phyloP scores from a whole-genome alignment of 805 yeast genomes.

The Candida insectalens region DNA sequence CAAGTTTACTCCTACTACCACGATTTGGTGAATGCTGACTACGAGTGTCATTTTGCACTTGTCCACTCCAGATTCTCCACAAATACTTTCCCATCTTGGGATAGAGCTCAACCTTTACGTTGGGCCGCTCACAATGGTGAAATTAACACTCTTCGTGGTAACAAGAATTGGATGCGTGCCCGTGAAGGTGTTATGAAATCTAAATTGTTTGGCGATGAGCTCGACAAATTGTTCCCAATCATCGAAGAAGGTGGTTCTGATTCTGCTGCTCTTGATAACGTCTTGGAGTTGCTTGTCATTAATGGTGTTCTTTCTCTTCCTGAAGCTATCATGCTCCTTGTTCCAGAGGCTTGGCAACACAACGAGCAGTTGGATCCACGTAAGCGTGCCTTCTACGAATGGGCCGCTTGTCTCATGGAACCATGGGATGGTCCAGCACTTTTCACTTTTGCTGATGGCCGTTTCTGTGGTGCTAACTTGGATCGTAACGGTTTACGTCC shows the following conservation, averaged over 20 bases:
- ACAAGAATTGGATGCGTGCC: slow-evolving; percentile 98
- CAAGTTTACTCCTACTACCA: slow-evolving; percentile 94
- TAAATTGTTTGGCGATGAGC: slow-evolving; percentile 77
- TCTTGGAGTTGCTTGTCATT: slow-evolving; percentile 79
- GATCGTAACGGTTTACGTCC: slow-evolving; percentile 98
- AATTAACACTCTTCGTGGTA: slow-evolving; percentile 93
- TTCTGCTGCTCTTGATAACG: slow-evolving; percentile 96
- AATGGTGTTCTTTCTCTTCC: slow-evolving; percentile 90
- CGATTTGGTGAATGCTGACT: slow-evolving; percentile 84
- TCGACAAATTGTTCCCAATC: slow-evolving; percentile 86
- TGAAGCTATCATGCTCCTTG: slow-evolving; percentile 93
- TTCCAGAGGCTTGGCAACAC: slow-evolving; percentile 98
- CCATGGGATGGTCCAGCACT: slow-evolving; percentile 99
- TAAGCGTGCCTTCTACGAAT: slow-evolving; percentile 91
- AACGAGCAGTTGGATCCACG: slow-evolving; percentile 80
- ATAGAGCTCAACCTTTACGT: slow-evolving; percentile 95
- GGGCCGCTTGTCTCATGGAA: slow-evolving; percentile 99
- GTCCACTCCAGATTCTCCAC: slow-evolving; percentile 98
- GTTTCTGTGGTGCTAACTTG: slow-evolving; percentile 96
- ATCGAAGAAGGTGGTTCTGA: slow-evolving; percentile 99
- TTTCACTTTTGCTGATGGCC: slow-evolving; percentile 92
- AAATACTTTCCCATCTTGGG: slow-evolving; percentile 99
- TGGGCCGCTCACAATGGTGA: slow-evolving; percentile 99
- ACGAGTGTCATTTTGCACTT: slow-evolving; percentile 89
- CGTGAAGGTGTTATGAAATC: slow-evolving; percentile 96